These are phyloP conservation scores for Castanea mollissima DNA, from an alignment of 306 rosid species.

Conservation along the genomic window DNA sequence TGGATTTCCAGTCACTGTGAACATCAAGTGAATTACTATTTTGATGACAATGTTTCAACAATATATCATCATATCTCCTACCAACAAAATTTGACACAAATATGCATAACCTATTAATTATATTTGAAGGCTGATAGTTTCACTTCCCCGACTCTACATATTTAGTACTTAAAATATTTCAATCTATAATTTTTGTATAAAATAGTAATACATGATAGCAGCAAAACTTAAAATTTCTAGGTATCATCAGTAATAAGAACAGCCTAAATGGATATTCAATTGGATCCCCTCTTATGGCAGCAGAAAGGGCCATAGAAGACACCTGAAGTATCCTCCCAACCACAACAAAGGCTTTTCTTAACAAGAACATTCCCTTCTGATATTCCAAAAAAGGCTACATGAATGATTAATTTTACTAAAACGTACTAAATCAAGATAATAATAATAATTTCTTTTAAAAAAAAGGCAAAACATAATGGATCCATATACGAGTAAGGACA, in stretches of 20 bases:
- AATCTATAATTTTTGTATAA: neutral
- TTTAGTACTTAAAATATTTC: neutral
- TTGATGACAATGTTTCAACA: too few species aligned
- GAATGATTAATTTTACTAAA: neutral
- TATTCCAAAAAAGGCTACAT: neutral
- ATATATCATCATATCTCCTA: too few species aligned
- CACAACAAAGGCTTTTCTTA: neutral
- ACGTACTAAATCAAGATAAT: neutral
- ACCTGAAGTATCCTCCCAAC: neutral
- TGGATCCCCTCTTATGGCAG: neutral
- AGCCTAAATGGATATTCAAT: neutral
- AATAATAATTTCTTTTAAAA: too few species aligned
- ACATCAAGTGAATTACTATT: too few species aligned
- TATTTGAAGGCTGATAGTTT: neutral
- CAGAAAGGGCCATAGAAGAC: neutral
- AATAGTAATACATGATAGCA: neutral
- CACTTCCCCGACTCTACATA: neutral
- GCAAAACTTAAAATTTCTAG: too few species aligned
- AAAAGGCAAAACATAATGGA: neutral
- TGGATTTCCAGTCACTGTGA: too few species aligned
- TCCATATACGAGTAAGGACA: neutral
- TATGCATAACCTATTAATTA: too few species aligned
- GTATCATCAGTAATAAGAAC: neutral
- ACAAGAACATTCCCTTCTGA: neutral
- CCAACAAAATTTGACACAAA: too few species aligned